Percentiles rank a stretch among this genome's conserved stretches.
phyloP scores from a whole-genome alignment of 805 yeast genomes.

The Teunomyces tritomae region DNA sequence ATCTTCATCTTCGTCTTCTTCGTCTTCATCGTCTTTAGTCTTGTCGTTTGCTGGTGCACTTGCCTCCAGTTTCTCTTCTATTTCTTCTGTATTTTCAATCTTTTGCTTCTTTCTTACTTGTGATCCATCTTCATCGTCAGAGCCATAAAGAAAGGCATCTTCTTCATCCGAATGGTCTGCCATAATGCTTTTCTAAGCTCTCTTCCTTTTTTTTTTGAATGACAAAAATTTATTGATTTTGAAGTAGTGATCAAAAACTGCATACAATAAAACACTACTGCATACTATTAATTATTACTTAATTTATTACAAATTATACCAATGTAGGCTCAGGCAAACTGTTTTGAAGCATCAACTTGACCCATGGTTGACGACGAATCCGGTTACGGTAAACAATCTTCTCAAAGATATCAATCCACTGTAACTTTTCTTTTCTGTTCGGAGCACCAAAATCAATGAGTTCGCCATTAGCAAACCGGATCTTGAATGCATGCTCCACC shows the following conservation, averaged over 20 bases:
- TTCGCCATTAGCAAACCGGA: slow-evolving; percentile 77
- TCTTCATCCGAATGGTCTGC: slow-evolving; percentile 49
- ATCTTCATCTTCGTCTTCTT: slow-evolving; percentile 41
- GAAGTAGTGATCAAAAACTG: neutral
- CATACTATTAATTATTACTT: slow-evolving; percentile 5
- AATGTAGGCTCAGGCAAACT: neutral
- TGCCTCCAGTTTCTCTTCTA: slow-evolving; percentile 15
- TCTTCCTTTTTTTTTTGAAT: neutral
- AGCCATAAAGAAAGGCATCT: slow-evolving; percentile 66
- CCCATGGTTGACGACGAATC: slow-evolving; percentile 62
- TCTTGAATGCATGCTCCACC: slow-evolving; percentile 70
- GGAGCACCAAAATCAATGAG: slow-evolving; percentile 84
- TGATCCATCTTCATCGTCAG: slow-evolving; percentile 37
- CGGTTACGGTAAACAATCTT: slow-evolving; percentile 53
- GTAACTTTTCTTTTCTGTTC: slow-evolving; percentile 52
- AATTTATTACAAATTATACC: neutral
- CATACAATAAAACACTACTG: slow-evolving; percentile 1
- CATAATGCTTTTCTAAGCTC: slow-evolving; percentile 6
- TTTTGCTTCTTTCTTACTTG: slow-evolving; percentile 30
- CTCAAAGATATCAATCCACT: slow-evolving; percentile 66
- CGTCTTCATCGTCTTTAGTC: slow-evolving; percentile 12
- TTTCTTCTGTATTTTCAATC: slow-evolving; percentile 8
- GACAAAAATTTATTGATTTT: neutral
- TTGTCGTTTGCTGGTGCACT: slow-evolving; percentile 23
- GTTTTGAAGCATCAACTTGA: slow-evolving; percentile 41